Percentiles rank a stretch among this genome's conserved stretches.
phyloP scores from a whole-genome alignment of 306 rosid species.

The Sindora glabra region DNA sequence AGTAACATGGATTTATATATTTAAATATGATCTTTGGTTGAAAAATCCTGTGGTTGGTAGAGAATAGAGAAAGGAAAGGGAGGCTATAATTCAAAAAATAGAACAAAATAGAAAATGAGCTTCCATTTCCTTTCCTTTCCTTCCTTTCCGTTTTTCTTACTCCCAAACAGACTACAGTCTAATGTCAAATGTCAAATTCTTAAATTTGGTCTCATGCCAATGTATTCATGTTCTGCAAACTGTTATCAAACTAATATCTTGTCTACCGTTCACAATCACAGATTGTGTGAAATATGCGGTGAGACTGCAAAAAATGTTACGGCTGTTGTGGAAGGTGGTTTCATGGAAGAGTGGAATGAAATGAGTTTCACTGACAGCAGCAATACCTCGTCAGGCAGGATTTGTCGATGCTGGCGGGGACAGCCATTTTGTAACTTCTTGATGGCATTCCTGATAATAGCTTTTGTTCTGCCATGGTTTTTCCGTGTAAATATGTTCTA shows the following conservation, averaged over 20 bases:
- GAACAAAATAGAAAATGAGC: no score
- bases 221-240: neutral
- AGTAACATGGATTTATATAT: neutral
- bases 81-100: no score
- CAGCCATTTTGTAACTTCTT: conserved; percentile 97
- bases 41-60: no score
- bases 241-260: neutral
- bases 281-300: conserved; percentile 85
- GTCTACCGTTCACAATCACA: conserved; percentile 17
- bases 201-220: neutral
- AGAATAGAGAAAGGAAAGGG: no score
- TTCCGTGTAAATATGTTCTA: conserved; percentile 84
- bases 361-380: conserved; percentile 32
- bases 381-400: conserved; percentile 25
- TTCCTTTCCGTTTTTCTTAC: neutral
- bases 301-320: conserved; percentile 60
- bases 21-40: no score
- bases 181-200: neutral
- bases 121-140: no score
- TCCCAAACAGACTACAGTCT: neutral
- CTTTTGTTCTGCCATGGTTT: conserved; percentile 97
- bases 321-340: conserved; percentile 39
- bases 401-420: conserved; percentile 68
- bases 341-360: conserved; percentile 85
- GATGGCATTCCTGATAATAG: conserved; percentile 91